Evolutionary conservation across 805 yeast genomes (phyloP).

Genomic region (baker's yeast (Saccharomyces cerevisiae)): DNA sequence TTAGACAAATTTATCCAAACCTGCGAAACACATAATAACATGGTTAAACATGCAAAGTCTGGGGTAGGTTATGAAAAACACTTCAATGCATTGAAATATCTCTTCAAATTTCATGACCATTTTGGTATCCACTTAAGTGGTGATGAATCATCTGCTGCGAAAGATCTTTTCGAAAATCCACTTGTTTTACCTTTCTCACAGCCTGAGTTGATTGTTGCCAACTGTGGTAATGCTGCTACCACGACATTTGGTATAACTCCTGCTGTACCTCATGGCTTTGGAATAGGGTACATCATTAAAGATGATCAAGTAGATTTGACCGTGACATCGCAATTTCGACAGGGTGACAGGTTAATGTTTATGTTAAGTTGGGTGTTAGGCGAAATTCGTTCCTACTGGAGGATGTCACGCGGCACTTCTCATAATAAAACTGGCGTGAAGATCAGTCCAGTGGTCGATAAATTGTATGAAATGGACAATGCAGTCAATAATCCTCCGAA

Average conservation of each 20-base stretch:
- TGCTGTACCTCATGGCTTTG: conserved; percentile 80
- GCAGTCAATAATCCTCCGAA: conserved; percentile 14
- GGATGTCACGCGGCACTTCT: conserved; percentile 7
- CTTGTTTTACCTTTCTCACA: conserved; percentile 31
- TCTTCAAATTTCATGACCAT: conserved; percentile 36
- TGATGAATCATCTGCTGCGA: conserved; percentile 30
- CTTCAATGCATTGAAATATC: conserved; percentile 52
- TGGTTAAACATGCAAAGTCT: conserved; percentile 43
- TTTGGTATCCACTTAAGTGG: conserved; percentile 26
- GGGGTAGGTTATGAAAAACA: conserved; percentile 73
- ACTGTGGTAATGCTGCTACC: conserved; percentile 89
- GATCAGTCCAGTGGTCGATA: conserved; percentile 25
- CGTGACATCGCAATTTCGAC: conserved; percentile 78
- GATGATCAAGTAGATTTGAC: conserved; percentile 74
- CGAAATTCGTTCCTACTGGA: conserved; percentile 47
- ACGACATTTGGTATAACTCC: conserved; percentile 86
- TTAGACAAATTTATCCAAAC: conserved; percentile 38
- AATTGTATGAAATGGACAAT: conserved; percentile 32
- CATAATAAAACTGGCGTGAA: conserved; percentile 15
- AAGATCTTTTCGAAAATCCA: conserved; percentile 38
- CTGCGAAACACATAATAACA: conserved; percentile 43
- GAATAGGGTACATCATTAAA: conserved; percentile 85
- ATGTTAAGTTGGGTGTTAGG: conserved; percentile 62
- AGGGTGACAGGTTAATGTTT: conserved; percentile 68
- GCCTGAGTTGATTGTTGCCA: conserved; percentile 47